A percentile compares a stretch with the other conserved stretches of the same genome.
These are phyloP conservation scores for Pyrus betulifolia DNA, from an alignment of 306 rosid genomes.

Conservation along the genomic window DNA sequence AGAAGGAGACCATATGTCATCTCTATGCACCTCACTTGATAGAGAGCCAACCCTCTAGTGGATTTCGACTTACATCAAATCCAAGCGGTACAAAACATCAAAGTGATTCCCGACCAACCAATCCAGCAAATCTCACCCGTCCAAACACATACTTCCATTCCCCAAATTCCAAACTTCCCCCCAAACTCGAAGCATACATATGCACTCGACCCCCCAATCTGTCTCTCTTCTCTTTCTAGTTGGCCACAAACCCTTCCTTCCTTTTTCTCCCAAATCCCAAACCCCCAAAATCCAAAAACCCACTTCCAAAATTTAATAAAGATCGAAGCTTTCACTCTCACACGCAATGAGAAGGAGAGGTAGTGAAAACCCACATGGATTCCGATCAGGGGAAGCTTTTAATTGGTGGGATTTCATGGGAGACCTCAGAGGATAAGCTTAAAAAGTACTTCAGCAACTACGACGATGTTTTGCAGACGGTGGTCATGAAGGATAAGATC, in stretches of 20 bases:
- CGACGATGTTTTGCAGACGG: constrained; percentile 73
- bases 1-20: too few species aligned
- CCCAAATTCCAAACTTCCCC: neutral
- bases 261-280: constrained; percentile 4
- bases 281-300: neutral
- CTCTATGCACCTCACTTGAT: too few species aligned
- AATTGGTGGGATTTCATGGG: constrained; percentile 94
- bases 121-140: constrained; percentile 28
- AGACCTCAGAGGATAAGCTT: constrained; percentile 82
- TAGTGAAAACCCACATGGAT: constrained; percentile 48
- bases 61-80: neutral
- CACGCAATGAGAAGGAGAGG: neutral
- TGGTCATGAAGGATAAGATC: constrained; percentile 81
- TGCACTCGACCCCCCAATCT: neutral
- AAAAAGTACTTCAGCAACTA: constrained; percentile 71
- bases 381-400: constrained; percentile 97
- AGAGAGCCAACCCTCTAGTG: neutral
- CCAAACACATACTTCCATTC: constrained; percentile 6
- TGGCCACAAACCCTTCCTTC: constrained; percentile 39
- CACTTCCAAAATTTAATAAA: neutral
- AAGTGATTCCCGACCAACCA: neutral
- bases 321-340: neutral
- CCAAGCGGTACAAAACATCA: constrained; percentile 2
- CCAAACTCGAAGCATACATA: neutral
- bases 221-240: constrained; percentile 9